Evolutionary conservation across 768 basidiomycete species (phyloP).

Genomic region (Tricholoma furcatifolium): DNA sequence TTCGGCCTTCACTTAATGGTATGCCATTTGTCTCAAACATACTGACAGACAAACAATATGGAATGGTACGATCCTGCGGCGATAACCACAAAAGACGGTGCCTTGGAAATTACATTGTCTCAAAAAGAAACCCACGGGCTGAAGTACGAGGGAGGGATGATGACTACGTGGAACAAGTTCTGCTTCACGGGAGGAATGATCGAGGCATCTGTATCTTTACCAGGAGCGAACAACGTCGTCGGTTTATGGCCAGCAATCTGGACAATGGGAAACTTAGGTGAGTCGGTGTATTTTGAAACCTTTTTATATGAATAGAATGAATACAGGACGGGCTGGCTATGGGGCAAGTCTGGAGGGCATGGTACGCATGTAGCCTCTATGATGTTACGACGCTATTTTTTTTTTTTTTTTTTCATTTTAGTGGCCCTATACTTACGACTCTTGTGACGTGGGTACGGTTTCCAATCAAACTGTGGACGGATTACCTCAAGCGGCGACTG

Average conservation of each 20-base stretch:
- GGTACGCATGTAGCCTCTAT: constrained; percentile 30
- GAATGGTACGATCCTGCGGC: constrained; percentile 91
- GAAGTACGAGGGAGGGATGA: constrained; percentile 69
- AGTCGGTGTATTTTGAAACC: constrained; percentile 2
- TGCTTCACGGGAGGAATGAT: constrained; percentile 91
- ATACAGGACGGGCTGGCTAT: constrained; percentile 75
- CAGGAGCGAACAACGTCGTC: constrained; percentile 60
- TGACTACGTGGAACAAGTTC: constrained; percentile 85
- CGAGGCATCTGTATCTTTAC: constrained; percentile 65
- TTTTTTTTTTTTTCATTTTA: constrained; percentile 21
- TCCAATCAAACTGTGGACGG: constrained; percentile 79
- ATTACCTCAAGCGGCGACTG: constrained; percentile 56
- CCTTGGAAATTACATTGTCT: constrained; percentile 72
- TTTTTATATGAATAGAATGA: not conserved
- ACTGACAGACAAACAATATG: constrained; percentile 59
- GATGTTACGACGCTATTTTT: not conserved
- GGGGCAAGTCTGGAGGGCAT: constrained; percentile 85
- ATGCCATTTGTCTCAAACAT: too few species aligned
- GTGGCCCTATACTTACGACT: constrained; percentile 85
- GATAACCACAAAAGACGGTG: constrained; percentile 70
- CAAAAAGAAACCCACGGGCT: constrained; percentile 67
- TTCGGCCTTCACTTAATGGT: not conserved
- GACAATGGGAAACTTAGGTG: constrained; percentile 79
- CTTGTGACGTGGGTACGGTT: constrained; percentile 92
- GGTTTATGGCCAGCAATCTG: constrained; percentile 83